These are phyloP conservation scores for Geotrichum europaeum DNA, from an alignment of 1,139 yeast species.

Conservation along the genomic window DNA sequence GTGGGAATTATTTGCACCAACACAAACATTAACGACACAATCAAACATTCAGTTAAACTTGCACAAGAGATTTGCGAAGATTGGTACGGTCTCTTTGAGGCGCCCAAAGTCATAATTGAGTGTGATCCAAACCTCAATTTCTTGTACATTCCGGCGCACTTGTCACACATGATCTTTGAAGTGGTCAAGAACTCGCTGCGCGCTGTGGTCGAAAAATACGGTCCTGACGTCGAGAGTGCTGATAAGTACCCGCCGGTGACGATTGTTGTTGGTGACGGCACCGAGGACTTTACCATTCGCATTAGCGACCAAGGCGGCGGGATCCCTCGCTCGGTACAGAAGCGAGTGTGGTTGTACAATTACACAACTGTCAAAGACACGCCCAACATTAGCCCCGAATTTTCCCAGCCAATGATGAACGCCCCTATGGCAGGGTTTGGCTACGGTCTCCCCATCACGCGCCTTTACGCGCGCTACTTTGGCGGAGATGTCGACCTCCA, in stretches of 20 bases:
- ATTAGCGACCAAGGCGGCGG: constrained; percentile 85
- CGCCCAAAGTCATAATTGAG: constrained; percentile 68
- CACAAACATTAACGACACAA: constrained; percentile 71
- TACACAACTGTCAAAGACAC: constrained; percentile 69
- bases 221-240: constrained; percentile 38
- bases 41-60: constrained; percentile 77
- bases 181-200: constrained; percentile 76
- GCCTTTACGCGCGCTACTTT: constrained; percentile 71
- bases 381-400: constrained; percentile 51
- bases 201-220: constrained; percentile 74
- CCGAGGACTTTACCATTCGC: constrained; percentile 73
- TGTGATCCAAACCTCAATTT: constrained; percentile 64
- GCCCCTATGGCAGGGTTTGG: constrained; percentile 89
- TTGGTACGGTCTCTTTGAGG: constrained; percentile 75
- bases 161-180: constrained; percentile 83
- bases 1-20: constrained; percentile 81
- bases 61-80: constrained; percentile 83
- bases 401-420: constrained; percentile 41
- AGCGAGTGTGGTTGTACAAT: constrained; percentile 73
- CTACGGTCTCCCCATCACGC: constrained; percentile 69
- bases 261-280: constrained; percentile 69
- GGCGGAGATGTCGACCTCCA: constrained; percentile 75
- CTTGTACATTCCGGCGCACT: constrained; percentile 85
- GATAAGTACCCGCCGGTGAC: constrained; percentile 61
- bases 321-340: constrained; percentile 67